Base-by-base conservation (phyloP, 2,329 filamentous ascomycete genomes). In the Pestalotiopsis sp. region DNA sequence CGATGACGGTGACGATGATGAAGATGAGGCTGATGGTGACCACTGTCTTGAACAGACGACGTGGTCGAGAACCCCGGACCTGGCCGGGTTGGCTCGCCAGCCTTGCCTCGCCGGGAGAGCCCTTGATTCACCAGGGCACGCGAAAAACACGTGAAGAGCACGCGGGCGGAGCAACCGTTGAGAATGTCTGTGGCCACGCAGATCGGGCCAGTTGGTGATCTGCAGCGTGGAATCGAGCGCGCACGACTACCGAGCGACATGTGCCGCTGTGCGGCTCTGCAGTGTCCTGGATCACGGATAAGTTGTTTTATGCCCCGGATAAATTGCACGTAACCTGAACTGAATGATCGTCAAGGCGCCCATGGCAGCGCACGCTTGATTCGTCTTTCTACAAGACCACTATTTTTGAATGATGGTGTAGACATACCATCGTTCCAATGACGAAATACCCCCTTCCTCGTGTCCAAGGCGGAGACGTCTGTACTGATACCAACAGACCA, bases 401-500 rank as follows among this genome's bases (percentile, higher is more conserved):
- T n/a, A n/a, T 20, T 9, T 4, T 20, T 3, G 20, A 49, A 14
- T 52, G 17, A 52, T 52, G 45, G 9, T 52, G 14, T 11, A 9
- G 45, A 20, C 17, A 52, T 52, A 52, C 17, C 14, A 9, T 52
- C 45, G 45, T 20, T 52, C 17, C 45, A 52, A 9, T 52, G 17
- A 52, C 14, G 20, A n/a, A 2, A 36, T 36, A 36, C 31, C 20
- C n/a, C 45, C 5, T n/a, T 52, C 20, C 17, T 20, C 20, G 17
- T n/a, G 20, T 52, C 41, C 41, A 45, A 45, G 41, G 41, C 41
- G 17, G 52, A 36, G 31, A 36, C 9, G 9, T 31, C 27, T 59
- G 11, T 27, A 59, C 23, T 5, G 2, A 59, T 36, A 17, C 59
- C 38, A 74, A 69, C 2, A 71, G n/a, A 7, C 73, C 69, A 1